Percentiles rank a stretch among this genome's conserved stretches.
These are phyloP conservation scores for Globisporangium spiculum DNA, from an alignment of 352 stramenopile species.

Conservation along the genomic window DNA sequence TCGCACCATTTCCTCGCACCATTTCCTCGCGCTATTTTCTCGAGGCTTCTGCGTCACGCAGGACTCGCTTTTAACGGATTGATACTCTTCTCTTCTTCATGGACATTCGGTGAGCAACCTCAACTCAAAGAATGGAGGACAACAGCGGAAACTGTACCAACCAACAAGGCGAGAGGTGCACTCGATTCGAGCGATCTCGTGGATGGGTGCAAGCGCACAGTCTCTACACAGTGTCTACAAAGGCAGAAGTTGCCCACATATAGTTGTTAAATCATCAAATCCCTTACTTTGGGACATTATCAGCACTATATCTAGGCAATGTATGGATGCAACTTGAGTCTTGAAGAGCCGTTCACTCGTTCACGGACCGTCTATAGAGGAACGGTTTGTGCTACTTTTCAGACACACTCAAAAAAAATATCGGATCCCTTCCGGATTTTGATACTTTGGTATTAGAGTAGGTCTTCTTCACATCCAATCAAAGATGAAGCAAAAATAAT, in stretches of 20 bases:
- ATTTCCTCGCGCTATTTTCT: no score
- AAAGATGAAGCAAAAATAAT: background rate
- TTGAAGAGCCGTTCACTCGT: no score
- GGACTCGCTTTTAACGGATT: background rate
- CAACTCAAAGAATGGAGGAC: background rate
- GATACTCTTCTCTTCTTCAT: background rate
- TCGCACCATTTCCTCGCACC: no score
- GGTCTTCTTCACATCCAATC: no score
- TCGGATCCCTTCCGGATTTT: background rate
- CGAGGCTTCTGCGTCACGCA: background rate
- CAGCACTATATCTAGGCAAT: no score
- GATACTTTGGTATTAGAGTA: background rate
- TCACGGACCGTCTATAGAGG: background rate
- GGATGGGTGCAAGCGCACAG: background rate
- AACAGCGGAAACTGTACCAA: background rate
- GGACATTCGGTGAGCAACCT: background rate
- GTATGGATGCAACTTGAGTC: no score
- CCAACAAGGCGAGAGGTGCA: background rate
- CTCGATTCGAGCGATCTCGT: background rate
- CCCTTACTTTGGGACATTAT: no score
- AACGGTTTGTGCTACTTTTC: background rate
- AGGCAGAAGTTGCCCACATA: no score
- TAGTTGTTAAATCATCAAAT: no score
- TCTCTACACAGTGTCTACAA: no score
- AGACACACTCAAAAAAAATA: background rate